Conservation (phyloP, 1,284 basidiomycete species). For the Coniferiporia sulphurascens region DNA sequence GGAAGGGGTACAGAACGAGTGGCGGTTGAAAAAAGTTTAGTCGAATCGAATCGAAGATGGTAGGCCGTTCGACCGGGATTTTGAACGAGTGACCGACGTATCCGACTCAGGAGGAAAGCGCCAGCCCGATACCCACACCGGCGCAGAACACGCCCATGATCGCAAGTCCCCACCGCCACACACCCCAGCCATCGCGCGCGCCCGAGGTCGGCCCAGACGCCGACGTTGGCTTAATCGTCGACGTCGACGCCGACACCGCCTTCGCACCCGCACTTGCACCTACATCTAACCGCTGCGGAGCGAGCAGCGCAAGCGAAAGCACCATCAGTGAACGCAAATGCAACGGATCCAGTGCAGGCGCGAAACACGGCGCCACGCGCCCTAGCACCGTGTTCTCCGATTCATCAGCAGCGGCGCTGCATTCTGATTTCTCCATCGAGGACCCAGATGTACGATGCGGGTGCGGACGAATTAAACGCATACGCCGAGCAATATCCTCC, state of each 20-base stretch:
- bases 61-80: too few species aligned
- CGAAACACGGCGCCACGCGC: conserved; percentile 12
- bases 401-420: conserved; percentile 16
- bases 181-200: conserved; percentile 11
- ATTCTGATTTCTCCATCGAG: conserved; percentile 3
- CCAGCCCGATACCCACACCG: conserved; percentile 32
- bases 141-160: conserved; percentile 32
- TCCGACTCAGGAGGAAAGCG: conserved; percentile 12
- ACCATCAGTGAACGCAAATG: conserved; percentile 43
- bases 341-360: conserved; percentile 38
- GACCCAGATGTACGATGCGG: too few species aligned
- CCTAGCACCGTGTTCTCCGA: not conserved
- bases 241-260: not conserved
- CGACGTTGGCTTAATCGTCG: not conserved
- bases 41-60: too few species aligned
- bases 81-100: too few species aligned
- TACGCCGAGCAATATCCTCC: conserved; percentile 46
- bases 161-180: conserved; percentile 26
- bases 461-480: conserved; percentile 14
- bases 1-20: not conserved
- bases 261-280: not conserved
- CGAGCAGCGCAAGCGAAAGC: conserved; percentile 43
- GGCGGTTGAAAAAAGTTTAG: not conserved
- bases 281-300: conserved; percentile 24
- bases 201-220: not conserved